Percentiles rank a stretch among this genome's conserved stretches.
Evolutionary conservation across 164 flowering plant species (phyloP).

Genomic region (Nymphaea thermarum): DNA sequence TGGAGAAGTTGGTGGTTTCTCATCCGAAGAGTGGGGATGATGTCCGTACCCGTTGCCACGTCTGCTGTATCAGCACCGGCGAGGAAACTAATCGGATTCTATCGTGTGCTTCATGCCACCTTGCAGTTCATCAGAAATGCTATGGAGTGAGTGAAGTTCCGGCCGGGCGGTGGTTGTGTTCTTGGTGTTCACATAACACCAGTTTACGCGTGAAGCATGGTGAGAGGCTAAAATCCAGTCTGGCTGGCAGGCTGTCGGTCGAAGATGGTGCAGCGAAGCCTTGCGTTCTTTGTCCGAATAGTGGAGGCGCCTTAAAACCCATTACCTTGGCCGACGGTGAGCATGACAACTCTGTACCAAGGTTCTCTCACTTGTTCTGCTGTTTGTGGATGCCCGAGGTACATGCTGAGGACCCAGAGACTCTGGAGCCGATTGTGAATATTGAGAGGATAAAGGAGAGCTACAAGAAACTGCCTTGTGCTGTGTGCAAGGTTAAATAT

Average conservation of each 20-base stretch:
- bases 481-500: constrained; percentile 70
- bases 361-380: constrained; percentile 84
- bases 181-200: constrained; percentile 43
- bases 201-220: background rate
- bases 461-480: constrained; percentile 51
- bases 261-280: constrained; percentile 14
- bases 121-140: constrained; percentile 73
- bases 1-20: constrained; percentile 48
- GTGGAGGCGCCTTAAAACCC: constrained; percentile 81
- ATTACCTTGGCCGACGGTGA: constrained; percentile 15
- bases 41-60: constrained; percentile 38
- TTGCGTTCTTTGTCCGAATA: constrained; percentile 75
- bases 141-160: constrained; percentile 59
- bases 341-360: constrained; percentile 17
- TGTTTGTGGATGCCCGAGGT: constrained; percentile 88
- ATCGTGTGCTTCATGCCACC: constrained; percentile 56
- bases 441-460: constrained; percentile 55
- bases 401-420: constrained; percentile 42
- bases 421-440: constrained; percentile 82
- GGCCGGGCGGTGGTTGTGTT: constrained; percentile 57
- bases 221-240: constrained; percentile 1
- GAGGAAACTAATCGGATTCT: constrained; percentile 33
- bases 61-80: constrained; percentile 44
- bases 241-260: constrained; percentile 2
- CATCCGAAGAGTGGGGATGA: constrained; percentile 33